phyloP scores from a whole-genome alignment of 352 stramenopile species.

The Elongisporangium senticosum region DNA sequence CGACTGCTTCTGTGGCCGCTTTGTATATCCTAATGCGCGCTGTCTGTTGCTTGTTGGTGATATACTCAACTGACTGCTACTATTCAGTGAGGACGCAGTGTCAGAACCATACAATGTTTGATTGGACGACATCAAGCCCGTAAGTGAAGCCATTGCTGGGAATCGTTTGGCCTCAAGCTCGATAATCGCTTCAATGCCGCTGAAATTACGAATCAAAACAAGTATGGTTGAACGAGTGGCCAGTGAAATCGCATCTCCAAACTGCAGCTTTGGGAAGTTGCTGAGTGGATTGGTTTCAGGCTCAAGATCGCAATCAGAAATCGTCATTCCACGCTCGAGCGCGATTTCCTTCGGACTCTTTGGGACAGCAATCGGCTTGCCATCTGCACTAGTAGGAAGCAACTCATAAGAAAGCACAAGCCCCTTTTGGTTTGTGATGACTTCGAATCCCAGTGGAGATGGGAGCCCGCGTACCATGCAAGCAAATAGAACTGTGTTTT shows the following conservation, averaged over 20 bases:
- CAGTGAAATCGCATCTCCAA: conserved; percentile 57
- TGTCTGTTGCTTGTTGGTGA: background rate
- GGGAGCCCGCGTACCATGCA: conserved; percentile 56
- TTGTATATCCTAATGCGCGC: background rate
- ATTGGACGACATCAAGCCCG: background rate
- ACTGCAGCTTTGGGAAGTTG: conserved; percentile 43
- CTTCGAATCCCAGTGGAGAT: conserved; percentile 54
- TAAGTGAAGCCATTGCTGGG: conserved; percentile 5
- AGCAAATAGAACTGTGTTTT: conserved; percentile 47
- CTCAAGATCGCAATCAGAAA: conserved; percentile 42
- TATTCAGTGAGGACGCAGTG: background rate
- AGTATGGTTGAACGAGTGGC: conserved; percentile 38
- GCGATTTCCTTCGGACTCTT: conserved; percentile 38
- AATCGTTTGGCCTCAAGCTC: conserved; percentile 62
- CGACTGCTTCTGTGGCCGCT: background rate
- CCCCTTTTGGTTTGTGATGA: conserved; percentile 63
- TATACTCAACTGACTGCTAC: background rate
- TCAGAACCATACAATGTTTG: background rate
- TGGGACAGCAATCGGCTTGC: conserved; percentile 8
- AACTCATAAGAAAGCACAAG: conserved; percentile 78
- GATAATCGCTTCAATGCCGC: conserved; percentile 60
- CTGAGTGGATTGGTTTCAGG: conserved; percentile 29
- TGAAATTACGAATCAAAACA: conserved; percentile 72
- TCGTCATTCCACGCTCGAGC: conserved; percentile 22
- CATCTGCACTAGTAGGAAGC: conserved; percentile 5